Evolutionary conservation across 2,329 filamentous ascomycete genomes (phyloP), one percentile per base, ranked within the genome.

Genomic region (Nemania bipapillata): DNA sequence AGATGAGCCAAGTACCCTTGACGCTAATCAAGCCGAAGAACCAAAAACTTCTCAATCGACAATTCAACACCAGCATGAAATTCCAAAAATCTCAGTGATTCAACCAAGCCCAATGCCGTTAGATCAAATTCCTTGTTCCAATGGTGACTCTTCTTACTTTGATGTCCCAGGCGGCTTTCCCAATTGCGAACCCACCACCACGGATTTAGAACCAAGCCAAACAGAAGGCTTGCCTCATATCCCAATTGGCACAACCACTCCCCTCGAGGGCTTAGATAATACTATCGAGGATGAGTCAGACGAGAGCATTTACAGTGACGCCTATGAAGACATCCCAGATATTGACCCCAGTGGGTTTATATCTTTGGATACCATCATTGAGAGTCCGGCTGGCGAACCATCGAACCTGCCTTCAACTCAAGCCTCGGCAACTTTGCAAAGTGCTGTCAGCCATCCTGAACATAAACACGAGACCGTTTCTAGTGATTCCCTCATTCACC

Each of bases 301-400:
- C 63, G 81, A 81, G 15, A 83, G 81, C 69, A 85, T 92, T 26
- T 94, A 92, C 76, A 93, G 90, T 71, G 92, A 94, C 79, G 92
- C 92, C 0, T 90, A 90, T 62, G 92, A 94, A 79, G 90, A 93
- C 68, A 81, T 91, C 0, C 87, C 87, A 0, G 89, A 92, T 15
- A 75, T 84, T 3, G 89, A 91, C 45, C 86, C 86, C 1, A 86
- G 87, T 54, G 91, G 90, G 0, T 94, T 93, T 74, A 84, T 89
- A 75, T 94, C 91, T 4, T 83, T 94, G 7, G 86, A 94, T 78
- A 92, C 92, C 11, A 87, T 94, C 8, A 85, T 93, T 1, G 86
- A 90, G 22, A 88, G 85, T 54, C 88, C 91, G 3, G 74, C 83
- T 1, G 70, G 76, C 58, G 88, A 57, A 86, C 83, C 54, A 86